A percentile compares a stretch with the other conserved stretches of the same genome.
Conservation (phyloP, 805 yeast genomes). For the Schizosaccharomyces cryophilus region DNA sequence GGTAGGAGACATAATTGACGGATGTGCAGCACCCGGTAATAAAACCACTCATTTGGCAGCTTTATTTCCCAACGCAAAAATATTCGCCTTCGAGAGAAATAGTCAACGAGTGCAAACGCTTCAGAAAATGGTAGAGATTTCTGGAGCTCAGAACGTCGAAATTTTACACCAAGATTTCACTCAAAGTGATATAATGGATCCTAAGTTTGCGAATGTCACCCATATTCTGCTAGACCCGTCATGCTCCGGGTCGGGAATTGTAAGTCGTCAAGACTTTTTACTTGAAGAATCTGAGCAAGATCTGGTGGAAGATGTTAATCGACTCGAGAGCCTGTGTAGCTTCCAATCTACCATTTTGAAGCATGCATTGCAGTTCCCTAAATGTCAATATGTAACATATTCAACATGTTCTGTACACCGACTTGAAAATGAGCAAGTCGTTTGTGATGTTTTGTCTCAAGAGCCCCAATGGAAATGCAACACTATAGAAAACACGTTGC, state of each 20-base stretch:
- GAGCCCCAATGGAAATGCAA: conserved; percentile 53
- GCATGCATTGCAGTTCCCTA: conserved; percentile 66
- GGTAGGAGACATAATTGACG: conserved; percentile 52
- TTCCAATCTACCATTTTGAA: conserved; percentile 74
- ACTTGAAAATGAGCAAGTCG: conserved; percentile 84
- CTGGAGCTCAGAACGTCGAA: conserved; percentile 32
- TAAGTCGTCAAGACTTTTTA: conserved; percentile 40
- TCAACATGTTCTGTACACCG: conserved; percentile 91
- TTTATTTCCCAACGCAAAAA: conserved; percentile 14
- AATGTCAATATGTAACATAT: conserved; percentile 55
- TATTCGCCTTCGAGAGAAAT: conserved; percentile 78
- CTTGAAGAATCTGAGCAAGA: conserved; percentile 20
- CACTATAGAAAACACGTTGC: conserved; percentile 37
- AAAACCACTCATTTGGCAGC: conserved; percentile 85
- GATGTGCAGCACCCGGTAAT: conserved; percentile 97
- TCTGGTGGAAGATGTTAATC: conserved; percentile 13
- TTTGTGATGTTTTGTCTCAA: conserved; percentile 48
- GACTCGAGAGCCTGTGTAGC: conserved; percentile 51
- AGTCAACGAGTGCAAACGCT: conserved; percentile 42
- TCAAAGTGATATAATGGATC: conserved; percentile 25
- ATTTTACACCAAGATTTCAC: conserved; percentile 38
- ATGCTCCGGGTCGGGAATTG: conserved; percentile 93
- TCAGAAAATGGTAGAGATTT: conserved; percentile 52
- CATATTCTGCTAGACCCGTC: conserved; percentile 88
- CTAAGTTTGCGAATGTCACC: conserved; percentile 22